A percentile compares a stretch with the other conserved stretches of the same genome.
Evolutionary conservation across 306 rosid genomes (phyloP).

Genomic region (Trichosanthes cucumerina): DNA sequence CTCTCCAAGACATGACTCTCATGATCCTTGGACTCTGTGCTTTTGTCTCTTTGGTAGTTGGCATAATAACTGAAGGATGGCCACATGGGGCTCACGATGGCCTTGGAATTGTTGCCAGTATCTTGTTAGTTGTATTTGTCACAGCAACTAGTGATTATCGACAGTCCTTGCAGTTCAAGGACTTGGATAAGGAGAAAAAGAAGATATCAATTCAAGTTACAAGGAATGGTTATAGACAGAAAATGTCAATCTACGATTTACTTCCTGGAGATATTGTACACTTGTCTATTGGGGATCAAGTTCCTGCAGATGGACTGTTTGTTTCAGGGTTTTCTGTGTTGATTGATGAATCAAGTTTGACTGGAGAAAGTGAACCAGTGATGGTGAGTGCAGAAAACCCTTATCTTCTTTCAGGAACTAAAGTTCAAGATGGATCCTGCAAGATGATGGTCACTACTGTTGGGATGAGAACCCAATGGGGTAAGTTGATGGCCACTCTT

Average conservation of each 20-base stretch:
- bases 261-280: constrained; percentile 95
- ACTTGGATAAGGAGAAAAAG: constrained; percentile 92
- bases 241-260: constrained; percentile 81
- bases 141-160: constrained; percentile 95
- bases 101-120: constrained; percentile 92
- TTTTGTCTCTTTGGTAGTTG: constrained; percentile 68
- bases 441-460: constrained; percentile 87
- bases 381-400: constrained; percentile 61
- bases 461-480: constrained; percentile 99
- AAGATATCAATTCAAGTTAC: constrained; percentile 83
- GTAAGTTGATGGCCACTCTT: constrained; percentile 91
- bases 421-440: constrained; percentile 91
- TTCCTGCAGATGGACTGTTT: constrained; percentile 88
- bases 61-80: constrained; percentile 87
- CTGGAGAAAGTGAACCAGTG: constrained; percentile 95
- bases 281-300: constrained; percentile 83
- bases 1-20: constrained; percentile 95
- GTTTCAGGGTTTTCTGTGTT: constrained; percentile 73
- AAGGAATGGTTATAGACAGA: constrained; percentile 81
- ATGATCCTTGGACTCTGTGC: constrained; percentile 92
- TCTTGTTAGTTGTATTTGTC: constrained; percentile 81
- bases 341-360: constrained; percentile 89
- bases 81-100: constrained; percentile 93
- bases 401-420: constrained; percentile 88
- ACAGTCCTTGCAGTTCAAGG: constrained; percentile 86